phyloP scores from a whole-genome alignment of 306 rosid species.

The Astragalus glycyphyllos region DNA sequence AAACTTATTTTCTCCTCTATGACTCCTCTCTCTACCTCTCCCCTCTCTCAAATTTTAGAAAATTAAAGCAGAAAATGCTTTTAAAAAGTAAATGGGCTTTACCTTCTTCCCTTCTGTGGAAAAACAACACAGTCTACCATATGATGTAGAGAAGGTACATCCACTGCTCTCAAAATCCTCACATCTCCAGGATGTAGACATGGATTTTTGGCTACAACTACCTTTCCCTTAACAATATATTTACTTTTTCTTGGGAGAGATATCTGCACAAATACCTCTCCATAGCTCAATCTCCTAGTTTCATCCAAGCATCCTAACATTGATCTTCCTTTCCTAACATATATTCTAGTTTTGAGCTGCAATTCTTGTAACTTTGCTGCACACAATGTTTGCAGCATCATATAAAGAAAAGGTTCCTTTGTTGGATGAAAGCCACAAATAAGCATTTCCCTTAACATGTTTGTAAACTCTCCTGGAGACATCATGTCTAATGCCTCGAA shows the following conservation, averaged over 20 bases:
- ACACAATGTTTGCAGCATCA: constrained; percentile 78
- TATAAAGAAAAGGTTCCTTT: constrained; percentile 76
- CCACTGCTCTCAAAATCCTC: constrained; percentile 61
- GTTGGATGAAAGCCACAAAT: constrained; percentile 55
- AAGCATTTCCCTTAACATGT: constrained; percentile 62
- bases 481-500: constrained; percentile 73
- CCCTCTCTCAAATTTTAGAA: too few species aligned
- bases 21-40: too few species aligned
- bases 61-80: too few species aligned
- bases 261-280: constrained; percentile 69
- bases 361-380: constrained; percentile 73
- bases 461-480: constrained; percentile 69
- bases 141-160: constrained; percentile 68
- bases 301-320: constrained; percentile 94
- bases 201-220: constrained; percentile 69
- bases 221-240: constrained; percentile 43
- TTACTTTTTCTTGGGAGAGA: constrained; percentile 33
- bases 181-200: constrained; percentile 72
- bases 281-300: constrained; percentile 74
- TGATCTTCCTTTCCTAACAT: constrained; percentile 74
- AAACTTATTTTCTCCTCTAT: too few species aligned
- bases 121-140: constrained; percentile 88
- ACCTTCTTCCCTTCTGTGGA: constrained; percentile 80
- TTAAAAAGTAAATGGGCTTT: not conserved
- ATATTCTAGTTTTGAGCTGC: constrained; percentile 67